A percentile compares a stretch with the other conserved stretches of the same genome.
These are phyloP conservation scores for Trichoderma sp. DNA, from an alignment of 2,329 filamentous ascomycete species.

Conservation along the genomic window DNA sequence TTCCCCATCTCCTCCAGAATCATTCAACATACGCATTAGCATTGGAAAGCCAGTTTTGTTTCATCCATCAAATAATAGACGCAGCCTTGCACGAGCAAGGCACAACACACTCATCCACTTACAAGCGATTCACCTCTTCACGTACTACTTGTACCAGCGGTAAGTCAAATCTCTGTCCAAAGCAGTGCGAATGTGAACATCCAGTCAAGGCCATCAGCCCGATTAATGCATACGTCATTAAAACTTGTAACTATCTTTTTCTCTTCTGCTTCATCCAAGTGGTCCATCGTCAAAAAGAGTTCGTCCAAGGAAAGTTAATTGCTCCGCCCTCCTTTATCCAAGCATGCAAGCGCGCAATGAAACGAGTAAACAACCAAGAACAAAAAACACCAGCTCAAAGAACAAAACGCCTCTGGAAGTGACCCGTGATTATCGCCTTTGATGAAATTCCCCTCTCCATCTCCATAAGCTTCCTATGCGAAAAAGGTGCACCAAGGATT, in stretches of 20 bases:
- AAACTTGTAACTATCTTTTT: slow-evolving; percentile 26
- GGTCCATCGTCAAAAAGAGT: slow-evolving; percentile 28
- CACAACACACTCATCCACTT: background rate
- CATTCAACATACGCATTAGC: background rate
- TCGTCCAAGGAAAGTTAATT: slow-evolving; percentile 25
- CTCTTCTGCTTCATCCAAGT: background rate
- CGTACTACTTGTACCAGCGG: background rate
- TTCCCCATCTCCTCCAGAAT: too few relatives aligned
- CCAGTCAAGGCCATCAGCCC: slow-evolving; percentile 18
- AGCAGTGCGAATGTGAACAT: background rate
- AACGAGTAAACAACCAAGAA: background rate
- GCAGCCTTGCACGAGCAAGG: background rate
- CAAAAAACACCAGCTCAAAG: slow-evolving; percentile 16
- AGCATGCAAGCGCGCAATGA: background rate
- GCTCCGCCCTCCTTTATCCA: slow-evolving; percentile 20
- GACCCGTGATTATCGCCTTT: slow-evolving; percentile 24
- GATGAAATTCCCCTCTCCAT: background rate
- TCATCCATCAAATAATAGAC: background rate
- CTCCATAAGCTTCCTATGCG: slow-evolving; percentile 8
- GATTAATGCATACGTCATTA: slow-evolving; percentile 30
- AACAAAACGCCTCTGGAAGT: slow-evolving; percentile 24
- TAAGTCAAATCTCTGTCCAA: background rate
- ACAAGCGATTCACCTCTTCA: background rate
- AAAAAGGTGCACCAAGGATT: background rate
- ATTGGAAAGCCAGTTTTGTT: background rate